phyloP scores from a whole-genome alignment of 352 stramenopile species.

The Phytophthora sp. region DNA sequence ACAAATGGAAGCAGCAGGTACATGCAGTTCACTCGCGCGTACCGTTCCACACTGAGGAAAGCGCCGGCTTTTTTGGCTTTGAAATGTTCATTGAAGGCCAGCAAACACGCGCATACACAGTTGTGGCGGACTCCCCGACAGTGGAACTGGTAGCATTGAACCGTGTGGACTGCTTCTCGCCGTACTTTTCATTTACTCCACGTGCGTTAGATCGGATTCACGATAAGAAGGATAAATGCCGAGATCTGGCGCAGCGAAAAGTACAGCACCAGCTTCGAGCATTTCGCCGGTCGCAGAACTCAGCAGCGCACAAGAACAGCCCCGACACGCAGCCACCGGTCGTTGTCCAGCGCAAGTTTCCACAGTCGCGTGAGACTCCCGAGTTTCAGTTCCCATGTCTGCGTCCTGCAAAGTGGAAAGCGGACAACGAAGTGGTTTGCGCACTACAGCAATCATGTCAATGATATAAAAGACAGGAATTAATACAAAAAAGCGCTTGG shows the following conservation, averaged over 20 bases:
- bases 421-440: conserved; percentile 56
- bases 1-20: conserved; percentile 62
- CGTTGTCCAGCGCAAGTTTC: conserved; percentile 49
- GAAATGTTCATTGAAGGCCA: conserved; percentile 72
- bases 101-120: conserved; percentile 58
- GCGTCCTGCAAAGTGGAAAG: conserved; percentile 53
- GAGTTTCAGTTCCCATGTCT: conserved; percentile 71
- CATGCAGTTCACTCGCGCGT: conserved; percentile 58
- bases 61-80: conserved; percentile 67
- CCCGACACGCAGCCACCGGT: conserved; percentile 31
- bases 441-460: conserved; percentile 57
- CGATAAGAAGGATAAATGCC: conserved; percentile 58
- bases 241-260: conserved; percentile 46
- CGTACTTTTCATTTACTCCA: conserved; percentile 74
- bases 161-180: conserved; percentile 75
- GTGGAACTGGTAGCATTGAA: conserved; percentile 72
- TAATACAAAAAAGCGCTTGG: conserved; percentile 1
- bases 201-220: conserved; percentile 63
- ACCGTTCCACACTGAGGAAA: conserved; percentile 56
- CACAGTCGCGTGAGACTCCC: conserved; percentile 48
- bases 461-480: conserved; percentile 13
- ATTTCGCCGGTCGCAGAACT: conserved; percentile 43
- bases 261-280: conserved; percentile 63
- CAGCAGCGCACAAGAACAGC: conserved; percentile 29
- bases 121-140: conserved; percentile 54